Percentiles rank a stretch among this genome's conserved stretches.
Evolutionary conservation across 805 yeast genomes (phyloP).

Genomic region (Nakazawaea laoshanensis): DNA sequence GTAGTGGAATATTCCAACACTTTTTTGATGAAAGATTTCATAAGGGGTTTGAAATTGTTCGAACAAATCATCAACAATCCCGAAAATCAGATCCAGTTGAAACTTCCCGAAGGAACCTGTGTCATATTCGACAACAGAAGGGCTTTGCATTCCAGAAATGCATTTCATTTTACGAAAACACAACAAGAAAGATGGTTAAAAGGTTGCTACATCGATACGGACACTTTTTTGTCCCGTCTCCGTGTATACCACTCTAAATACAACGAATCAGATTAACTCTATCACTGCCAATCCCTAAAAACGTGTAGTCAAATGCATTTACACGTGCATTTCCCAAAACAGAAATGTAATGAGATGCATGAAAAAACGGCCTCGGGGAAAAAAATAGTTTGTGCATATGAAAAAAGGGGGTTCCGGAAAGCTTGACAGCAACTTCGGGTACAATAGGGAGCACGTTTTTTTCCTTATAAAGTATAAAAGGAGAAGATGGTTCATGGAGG

Average conservation of each 20-base stretch:
- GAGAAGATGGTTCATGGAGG: too few species aligned
- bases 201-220: slow-evolving; percentile 71
- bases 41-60: slow-evolving; percentile 51
- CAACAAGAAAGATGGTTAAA: slow-evolving; percentile 56
- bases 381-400: too few species aligned
- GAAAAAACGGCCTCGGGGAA: too few species aligned
- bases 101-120: slow-evolving; percentile 50
- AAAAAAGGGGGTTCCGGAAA: too few species aligned
- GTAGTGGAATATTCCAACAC: slow-evolving; percentile 22
- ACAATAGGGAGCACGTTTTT: too few species aligned
- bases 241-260: slow-evolving; percentile 19
- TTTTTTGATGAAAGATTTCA: slow-evolving; percentile 34
- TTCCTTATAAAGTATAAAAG: too few species aligned
- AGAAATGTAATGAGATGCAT: too few species aligned
- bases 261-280: too few species aligned
- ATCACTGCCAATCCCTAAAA: too few species aligned
- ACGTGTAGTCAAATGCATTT: too few species aligned
- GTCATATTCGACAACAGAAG: slow-evolving; percentile 68
- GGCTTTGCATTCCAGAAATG: slow-evolving; percentile 53
- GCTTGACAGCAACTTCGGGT: too few species aligned
- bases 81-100: slow-evolving; percentile 44
- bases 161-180: slow-evolving; percentile 32
- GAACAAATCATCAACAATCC: slow-evolving; percentile 48
- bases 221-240: slow-evolving; percentile 55
- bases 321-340: too few species aligned